A percentile compares a stretch with the other conserved stretches of the same genome.
These are phyloP conservation scores for Perilla frutescens DNA, from an alignment of 257 asterid species.

Conservation along the genomic window DNA sequence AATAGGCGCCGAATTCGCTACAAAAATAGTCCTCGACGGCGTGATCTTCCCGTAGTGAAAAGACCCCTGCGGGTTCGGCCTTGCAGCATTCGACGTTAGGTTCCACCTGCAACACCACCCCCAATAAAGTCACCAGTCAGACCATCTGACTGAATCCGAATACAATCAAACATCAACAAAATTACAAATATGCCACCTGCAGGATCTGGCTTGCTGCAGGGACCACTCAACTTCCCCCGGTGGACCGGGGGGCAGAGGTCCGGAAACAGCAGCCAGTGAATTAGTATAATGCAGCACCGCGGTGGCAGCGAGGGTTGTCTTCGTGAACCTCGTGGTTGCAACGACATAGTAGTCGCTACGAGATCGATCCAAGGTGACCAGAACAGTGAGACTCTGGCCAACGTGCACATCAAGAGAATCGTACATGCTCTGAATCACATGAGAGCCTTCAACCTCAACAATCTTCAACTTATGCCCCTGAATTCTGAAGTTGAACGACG, in stretches of 20 bases:
- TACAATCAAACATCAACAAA: too few species aligned
- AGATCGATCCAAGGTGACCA: conserved; percentile 73
- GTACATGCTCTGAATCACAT: conserved; percentile 72
- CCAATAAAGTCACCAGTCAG: background rate
- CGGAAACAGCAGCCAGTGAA: conserved; percentile 61
- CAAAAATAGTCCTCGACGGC: conserved; percentile 58
- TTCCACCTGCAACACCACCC: conserved; percentile 71
- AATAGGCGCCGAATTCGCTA: conserved; percentile 75
- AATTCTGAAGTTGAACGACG: conserved; percentile 76
- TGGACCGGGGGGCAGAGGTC: conserved; percentile 67
- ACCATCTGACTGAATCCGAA: too few species aligned
- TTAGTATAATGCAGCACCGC: conserved; percentile 70
- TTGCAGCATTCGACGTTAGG: conserved; percentile 90
- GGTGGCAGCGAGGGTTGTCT: conserved; percentile 46
- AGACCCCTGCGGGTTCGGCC: conserved; percentile 98
- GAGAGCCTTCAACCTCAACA: conserved; percentile 94
- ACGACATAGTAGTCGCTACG: conserved; percentile 80
- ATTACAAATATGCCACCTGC: conserved; percentile 46
- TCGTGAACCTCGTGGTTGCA: conserved; percentile 74
- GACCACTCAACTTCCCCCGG: conserved; percentile 61
- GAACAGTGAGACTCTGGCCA: conserved; percentile 74
- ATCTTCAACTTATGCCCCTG: conserved; percentile 81
- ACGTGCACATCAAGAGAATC: conserved; percentile 79
- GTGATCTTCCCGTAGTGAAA: conserved; percentile 77
- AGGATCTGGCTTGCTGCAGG: conserved; percentile 79